phyloP scores from a whole-genome alignment of 768 basidiomycete species.

The Termitomyces heimii region DNA sequence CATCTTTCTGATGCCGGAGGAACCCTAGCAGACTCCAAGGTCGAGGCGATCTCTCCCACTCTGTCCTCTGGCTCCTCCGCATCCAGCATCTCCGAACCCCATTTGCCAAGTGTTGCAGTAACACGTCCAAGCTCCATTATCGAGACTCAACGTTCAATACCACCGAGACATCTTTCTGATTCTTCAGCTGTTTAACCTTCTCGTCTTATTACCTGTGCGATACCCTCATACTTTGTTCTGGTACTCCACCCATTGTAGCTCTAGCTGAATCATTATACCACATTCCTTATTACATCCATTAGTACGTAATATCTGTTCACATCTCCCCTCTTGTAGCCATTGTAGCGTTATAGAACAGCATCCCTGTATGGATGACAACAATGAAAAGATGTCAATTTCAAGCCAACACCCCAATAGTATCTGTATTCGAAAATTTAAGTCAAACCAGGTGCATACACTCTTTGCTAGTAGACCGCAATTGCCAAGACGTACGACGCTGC shows the following conservation, averaged over 20 bases:
- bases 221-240: constrained; percentile 2
- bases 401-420: no score
- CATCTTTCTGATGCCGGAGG: constrained; percentile 32
- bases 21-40: constrained; percentile 30
- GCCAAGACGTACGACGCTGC: no score
- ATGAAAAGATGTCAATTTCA: not conserved
- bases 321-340: constrained; percentile 5
- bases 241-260: constrained; percentile 11
- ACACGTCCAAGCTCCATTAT: constrained; percentile 21
- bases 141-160: constrained; percentile 15
- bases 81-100: constrained; percentile 19
- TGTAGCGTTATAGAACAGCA: constrained; percentile 5
- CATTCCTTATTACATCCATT: constrained; percentile 6
- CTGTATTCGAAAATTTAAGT: no score
- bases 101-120: constrained; percentile 12
- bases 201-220: not conserved
- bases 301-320: not conserved
- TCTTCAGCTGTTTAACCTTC: constrained; percentile 5
- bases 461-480: no score
- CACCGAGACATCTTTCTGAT: constrained; percentile 7
- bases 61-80: constrained; percentile 32
- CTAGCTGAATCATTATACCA: constrained; percentile 9
- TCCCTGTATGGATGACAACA: constrained; percentile 2
- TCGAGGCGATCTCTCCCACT: constrained; percentile 22
- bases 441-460: no score